Conservation (phyloP, 2,329 filamentous ascomycete genomes). For the Xylariaceae sp. region DNA sequence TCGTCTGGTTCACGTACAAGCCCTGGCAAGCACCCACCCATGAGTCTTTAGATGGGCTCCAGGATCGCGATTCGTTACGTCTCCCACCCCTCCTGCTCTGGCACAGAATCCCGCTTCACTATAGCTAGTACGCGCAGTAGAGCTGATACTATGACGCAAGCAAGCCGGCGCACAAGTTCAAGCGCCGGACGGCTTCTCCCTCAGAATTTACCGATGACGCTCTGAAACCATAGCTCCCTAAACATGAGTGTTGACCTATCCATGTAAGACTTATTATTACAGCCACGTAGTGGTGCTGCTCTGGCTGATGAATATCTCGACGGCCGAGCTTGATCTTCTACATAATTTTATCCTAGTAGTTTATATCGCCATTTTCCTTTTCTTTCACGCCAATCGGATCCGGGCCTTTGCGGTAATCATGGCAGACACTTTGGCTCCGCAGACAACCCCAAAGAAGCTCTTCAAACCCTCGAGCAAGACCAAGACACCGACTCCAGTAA, state of each 20-base stretch:
- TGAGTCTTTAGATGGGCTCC: too few species aligned
- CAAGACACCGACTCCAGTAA: slow-evolving; percentile 39
- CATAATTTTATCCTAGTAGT: slow-evolving; percentile 33
- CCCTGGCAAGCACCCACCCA: too few species aligned
- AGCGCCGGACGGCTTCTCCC: too few species aligned
- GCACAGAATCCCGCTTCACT: too few species aligned
- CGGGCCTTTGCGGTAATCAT: slow-evolving; percentile 29
- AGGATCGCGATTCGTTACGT: too few species aligned
- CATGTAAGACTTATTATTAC: slow-evolving; percentile 8
- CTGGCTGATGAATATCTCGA: slow-evolving; percentile 12
- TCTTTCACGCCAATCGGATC: slow-evolving; percentile 31
- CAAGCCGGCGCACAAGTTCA: too few species aligned
- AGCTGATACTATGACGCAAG: too few species aligned
- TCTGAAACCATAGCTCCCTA: too few species aligned
- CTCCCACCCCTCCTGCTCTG: too few species aligned
- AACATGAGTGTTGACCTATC: slow-evolving; percentile 1
- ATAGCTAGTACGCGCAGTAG: too few species aligned
- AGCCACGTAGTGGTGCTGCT: not conserved
- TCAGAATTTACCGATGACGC: too few species aligned
- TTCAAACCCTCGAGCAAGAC: slow-evolving; percentile 43
- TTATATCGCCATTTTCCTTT: slow-evolving; percentile 35
- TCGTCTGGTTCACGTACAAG: too few species aligned
- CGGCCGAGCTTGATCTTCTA: slow-evolving; percentile 29
- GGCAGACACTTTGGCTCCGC: slow-evolving; percentile 37
- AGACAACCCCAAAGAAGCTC: slow-evolving; percentile 41